Percentiles rank a stretch among this genome's conserved stretches.
Conservation (phyloP, 2,329 filamentous ascomycete species). For the Fusarium denticulatum region DNA sequence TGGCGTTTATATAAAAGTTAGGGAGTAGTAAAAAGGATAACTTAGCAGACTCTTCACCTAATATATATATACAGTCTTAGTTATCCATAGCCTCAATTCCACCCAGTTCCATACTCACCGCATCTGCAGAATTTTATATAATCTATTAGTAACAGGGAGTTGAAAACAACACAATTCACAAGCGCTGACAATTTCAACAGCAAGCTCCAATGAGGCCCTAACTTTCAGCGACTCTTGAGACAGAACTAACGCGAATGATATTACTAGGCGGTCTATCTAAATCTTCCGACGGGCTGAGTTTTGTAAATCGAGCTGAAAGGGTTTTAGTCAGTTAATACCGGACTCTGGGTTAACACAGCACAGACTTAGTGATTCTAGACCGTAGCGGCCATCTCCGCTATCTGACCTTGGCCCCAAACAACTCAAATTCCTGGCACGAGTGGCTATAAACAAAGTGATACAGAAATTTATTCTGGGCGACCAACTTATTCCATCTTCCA, state of each 20-base stretch:
- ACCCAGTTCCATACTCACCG: fast-evolving
- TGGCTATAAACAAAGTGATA: neutral
- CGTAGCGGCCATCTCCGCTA: neutral
- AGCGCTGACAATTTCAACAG: no score
- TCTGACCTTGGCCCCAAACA: neutral
- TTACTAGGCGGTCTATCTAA: no score
- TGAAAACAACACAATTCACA: no score
- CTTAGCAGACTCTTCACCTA: fast-evolving
- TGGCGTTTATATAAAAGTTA: fast-evolving
- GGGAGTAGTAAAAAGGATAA: no score
- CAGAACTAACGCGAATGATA: no score
- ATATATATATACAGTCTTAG: fast-evolving
- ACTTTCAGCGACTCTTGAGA: no score
- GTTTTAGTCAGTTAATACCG: fast-evolving
- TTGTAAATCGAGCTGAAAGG: fast-evolving
- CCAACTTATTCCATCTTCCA: neutral
- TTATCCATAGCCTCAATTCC: fast-evolving
- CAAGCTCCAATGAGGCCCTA: no score
- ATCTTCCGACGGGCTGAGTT: fast-evolving
- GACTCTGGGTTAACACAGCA: fast-evolving
- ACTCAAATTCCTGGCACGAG: neutral
- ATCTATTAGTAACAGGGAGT: fast-evolving
- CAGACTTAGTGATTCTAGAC: neutral
- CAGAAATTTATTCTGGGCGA: neutral
- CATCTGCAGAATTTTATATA: fast-evolving